These are phyloP conservation scores for Phalaenopsis equestris DNA, from an alignment of 106 monocot genomes.

Conservation along the genomic window DNA sequence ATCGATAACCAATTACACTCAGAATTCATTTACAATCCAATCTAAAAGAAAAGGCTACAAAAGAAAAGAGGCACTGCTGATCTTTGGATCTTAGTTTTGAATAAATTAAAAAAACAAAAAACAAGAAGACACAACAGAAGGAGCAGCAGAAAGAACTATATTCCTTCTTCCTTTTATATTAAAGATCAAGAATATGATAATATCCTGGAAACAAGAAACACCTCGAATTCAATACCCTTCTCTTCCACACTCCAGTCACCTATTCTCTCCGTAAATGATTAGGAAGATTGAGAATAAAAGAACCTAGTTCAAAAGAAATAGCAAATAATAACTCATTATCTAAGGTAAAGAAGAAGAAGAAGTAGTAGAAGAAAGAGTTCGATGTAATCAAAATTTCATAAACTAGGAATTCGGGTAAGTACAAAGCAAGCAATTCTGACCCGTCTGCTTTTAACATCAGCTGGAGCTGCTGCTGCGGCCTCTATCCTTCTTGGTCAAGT, in stretches of 20 bases:
- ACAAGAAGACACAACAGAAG: neutral
- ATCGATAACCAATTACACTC: neutral
- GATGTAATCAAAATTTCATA: neutral
- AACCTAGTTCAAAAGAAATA: neutral
- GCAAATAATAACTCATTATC: neutral
- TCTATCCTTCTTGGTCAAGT: neutral
- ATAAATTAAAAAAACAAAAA: neutral
- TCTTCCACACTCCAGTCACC: neutral
- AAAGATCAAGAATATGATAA: neutral
- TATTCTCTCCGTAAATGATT: neutral
- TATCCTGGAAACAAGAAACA: neutral
- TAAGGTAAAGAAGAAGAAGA: neutral
- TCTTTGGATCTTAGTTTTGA: neutral
- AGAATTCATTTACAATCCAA: neutral
- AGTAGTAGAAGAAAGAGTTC: neutral
- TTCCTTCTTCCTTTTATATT: neutral
- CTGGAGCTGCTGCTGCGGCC: constrained; percentile 11
- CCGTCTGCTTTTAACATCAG: constrained; percentile 2
- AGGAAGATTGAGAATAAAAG: neutral
- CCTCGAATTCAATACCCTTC: neutral
- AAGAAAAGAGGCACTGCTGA: neutral
- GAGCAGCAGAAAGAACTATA: neutral
- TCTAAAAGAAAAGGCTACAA: neutral
- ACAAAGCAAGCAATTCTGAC: constrained; percentile 6
- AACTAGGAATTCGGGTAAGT: neutral